Evolutionary conservation across 2,329 filamentous ascomycete species (phyloP).

Genomic region (Pestalotiopsis sp.): DNA sequence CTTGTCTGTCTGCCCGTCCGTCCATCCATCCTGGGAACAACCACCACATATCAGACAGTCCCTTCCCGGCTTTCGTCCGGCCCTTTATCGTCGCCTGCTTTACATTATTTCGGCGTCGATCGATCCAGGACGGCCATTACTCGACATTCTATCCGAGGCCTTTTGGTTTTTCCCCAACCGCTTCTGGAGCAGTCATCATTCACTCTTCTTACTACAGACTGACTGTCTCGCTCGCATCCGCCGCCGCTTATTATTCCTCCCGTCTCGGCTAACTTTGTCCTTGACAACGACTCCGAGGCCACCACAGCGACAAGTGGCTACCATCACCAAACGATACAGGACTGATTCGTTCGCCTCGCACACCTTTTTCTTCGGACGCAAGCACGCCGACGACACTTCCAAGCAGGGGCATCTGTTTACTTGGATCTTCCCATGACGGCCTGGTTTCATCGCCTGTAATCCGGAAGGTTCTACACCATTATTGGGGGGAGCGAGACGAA

Average conservation of each 20-base stretch:
- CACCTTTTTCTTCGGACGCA: not conserved
- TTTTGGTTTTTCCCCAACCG: not conserved
- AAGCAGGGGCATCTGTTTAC: not conserved
- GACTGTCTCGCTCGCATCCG: not conserved
- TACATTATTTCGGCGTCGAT: not conserved
- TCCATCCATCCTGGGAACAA: not conserved
- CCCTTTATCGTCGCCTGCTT: constrained; percentile 10
- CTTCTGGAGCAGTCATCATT: not conserved
- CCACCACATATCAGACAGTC: constrained; percentile 8
- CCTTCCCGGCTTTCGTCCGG: constrained; percentile 8
- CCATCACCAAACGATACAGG: not conserved
- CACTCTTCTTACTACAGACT: not conserved
- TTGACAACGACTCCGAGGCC: not conserved
- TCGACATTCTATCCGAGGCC: not conserved
- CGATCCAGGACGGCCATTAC: not conserved
- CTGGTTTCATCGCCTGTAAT: not conserved
- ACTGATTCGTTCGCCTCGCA: not conserved
- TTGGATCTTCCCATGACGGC: constrained; percentile 15
- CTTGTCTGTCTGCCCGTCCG: not conserved
- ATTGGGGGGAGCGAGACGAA: constrained; percentile 25
- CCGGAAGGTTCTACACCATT: constrained; percentile 16
- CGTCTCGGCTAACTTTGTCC: not conserved
- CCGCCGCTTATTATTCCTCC: not conserved
- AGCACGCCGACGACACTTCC: not conserved
- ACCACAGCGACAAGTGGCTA: not conserved